These are phyloP conservation scores for Phytophthora cactorum DNA, from an alignment of 352 stramenopile genomes.

Conservation along the genomic window DNA sequence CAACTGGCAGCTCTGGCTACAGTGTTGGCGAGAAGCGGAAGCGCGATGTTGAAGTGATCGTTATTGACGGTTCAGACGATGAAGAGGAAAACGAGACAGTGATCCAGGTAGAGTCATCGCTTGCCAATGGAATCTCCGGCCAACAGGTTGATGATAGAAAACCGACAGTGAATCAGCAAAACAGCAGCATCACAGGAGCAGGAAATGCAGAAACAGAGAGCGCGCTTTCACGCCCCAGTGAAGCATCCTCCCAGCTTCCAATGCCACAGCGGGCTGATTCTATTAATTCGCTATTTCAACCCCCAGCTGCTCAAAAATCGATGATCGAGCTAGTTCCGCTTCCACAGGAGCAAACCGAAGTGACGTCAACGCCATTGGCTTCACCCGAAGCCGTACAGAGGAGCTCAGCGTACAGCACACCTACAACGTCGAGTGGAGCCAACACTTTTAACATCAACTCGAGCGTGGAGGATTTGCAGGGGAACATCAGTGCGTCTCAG, in stretches of 20 bases:
- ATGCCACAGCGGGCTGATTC: neutral
- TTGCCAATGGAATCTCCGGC: neutral
- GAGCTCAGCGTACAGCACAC: conserved; percentile 4
- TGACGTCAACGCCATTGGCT: neutral
- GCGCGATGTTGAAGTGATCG: conserved; percentile 64
- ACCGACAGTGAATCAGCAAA: too few species aligned
- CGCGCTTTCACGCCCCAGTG: neutral
- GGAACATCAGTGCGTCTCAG: conserved; percentile 17
- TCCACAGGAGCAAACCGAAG: conserved; percentile 10
- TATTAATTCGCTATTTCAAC: neutral
- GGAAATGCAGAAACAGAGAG: neutral
- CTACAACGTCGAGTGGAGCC: conserved; percentile 5
- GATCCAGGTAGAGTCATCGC: neutral
- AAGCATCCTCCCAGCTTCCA: conserved; percentile 9
- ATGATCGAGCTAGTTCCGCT: conserved; percentile 37
- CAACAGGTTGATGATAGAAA: neutral
- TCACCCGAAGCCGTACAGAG: conserved; percentile 10
- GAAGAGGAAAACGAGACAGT: conserved; percentile 3
- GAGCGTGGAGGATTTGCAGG: conserved; percentile 4
- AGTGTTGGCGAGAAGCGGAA: conserved; percentile 51
- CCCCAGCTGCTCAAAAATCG: conserved; percentile 2
- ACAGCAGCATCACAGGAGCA: neutral
- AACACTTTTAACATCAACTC: conserved; percentile 15
- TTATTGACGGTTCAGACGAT: conserved; percentile 48
- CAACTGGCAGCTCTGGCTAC: conserved; percentile 1